Base-by-base conservation (phyloP, 148 eudicot species). In the Fagopyrum tataricum region DNA sequence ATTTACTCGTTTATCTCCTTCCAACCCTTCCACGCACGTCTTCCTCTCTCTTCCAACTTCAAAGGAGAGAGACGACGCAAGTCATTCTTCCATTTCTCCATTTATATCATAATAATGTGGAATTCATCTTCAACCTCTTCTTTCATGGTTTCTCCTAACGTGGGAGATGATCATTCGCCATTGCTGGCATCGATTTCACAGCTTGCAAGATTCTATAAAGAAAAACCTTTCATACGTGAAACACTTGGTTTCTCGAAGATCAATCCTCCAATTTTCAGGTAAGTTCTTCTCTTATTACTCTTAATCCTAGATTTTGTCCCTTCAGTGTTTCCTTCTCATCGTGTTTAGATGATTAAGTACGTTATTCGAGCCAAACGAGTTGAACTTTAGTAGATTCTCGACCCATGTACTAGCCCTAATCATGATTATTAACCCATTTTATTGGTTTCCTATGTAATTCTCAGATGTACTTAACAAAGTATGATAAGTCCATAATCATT, bases 181-280 rank as follows among this genome's bases (percentile, higher is more conserved):
- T 62, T 42, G 31, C 37, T n/a, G n/a, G n/a, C 68, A 62, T 1
- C 47, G 47, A 13, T 62, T 62, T 62, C 41, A 62, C 68, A 62
- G 68, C 68, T 62, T 62, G 42, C 68, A 62, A 62, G 7, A 62
- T 62, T 37, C 68, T 62, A 26, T 64, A 31, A 14, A 64, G 6
- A 0, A 23, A 0, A 23, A 56, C 12, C 66, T 58, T 21, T 7
- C 12, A 58, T 58, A 11, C 11, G 37, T 58, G n/a, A n/a, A n/a
- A n/a, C n/a, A n/a, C n/a, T n/a, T n/a, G n/a, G n/a, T 58, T 9
- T 2, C 15, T 24, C 6, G 37, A 24, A 6, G 9, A 6, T 1
- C 41, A 15, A 24, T 61, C 4, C 41, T 26, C 67, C 67, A 11
- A 61, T 21, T 58, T 8, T 2, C 24, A 58, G 37, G 64, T 21